Percentiles rank a stretch among this genome's conserved stretches.
Conservation (phyloP, 768 basidiomycete genomes). For the Dacryopinax primogenitus region DNA sequence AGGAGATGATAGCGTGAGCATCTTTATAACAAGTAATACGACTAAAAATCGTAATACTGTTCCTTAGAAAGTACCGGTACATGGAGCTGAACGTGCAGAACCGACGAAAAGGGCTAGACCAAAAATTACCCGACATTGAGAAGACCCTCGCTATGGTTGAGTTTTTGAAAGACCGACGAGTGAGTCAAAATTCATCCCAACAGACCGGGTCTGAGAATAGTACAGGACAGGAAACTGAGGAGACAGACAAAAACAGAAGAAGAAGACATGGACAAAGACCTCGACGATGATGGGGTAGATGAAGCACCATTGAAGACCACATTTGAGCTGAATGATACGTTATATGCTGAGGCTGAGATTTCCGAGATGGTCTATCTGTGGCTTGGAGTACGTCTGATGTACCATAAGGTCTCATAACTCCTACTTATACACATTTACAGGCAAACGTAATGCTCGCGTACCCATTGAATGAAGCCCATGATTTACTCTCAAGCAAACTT, state of each 20-base stretch:
- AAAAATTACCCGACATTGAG: conserved; percentile 92
- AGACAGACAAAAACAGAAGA: conserved; percentile 25
- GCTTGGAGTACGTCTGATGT: conserved; percentile 62
- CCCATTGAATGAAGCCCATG: conserved; percentile 62
- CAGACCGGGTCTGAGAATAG: background rate
- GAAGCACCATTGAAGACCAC: conserved; percentile 54
- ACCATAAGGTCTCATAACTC: too few species aligned
- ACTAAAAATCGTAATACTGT: too few species aligned
- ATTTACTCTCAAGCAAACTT: conserved; percentile 64
- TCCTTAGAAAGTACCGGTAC: conserved; percentile 85
- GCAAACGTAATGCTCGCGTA: conserved; percentile 98
- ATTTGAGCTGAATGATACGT: conserved; percentile 91
- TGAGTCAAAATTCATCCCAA: conserved; percentile 27
- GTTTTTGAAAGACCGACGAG: conserved; percentile 58
- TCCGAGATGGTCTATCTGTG: conserved; percentile 85
- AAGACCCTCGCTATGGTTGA: conserved; percentile 87
- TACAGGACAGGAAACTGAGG: conserved; percentile 48
- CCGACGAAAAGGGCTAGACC: conserved; percentile 64
- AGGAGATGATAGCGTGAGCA: conserved; percentile 87
- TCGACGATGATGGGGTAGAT: conserved; percentile 30
- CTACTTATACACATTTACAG: conserved; percentile 30
- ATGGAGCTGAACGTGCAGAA: conserved; percentile 84
- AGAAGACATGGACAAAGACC: conserved; percentile 40
- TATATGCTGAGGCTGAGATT: conserved; percentile 82
- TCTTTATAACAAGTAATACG: background rate